Evolutionary conservation across 352 stramenopile genomes (phyloP).

Genomic region (Pythium vanterpoolii): DNA sequence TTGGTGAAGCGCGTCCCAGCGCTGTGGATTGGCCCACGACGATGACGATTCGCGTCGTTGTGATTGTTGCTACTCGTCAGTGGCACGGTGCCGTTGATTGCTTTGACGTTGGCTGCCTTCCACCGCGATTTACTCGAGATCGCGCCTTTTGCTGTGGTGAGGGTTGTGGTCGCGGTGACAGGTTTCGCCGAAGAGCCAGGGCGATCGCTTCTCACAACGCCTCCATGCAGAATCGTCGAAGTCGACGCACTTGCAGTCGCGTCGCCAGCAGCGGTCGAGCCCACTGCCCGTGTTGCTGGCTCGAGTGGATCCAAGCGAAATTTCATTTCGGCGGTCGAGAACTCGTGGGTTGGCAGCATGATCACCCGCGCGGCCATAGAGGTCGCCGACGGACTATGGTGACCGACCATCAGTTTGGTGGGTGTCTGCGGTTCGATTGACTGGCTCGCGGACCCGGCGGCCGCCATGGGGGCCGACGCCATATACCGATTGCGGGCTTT

Average conservation of each 20-base stretch:
- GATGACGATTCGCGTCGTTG: not conserved
- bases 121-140: constrained; percentile 4
- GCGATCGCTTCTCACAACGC: not conserved
- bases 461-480: constrained; percentile 25
- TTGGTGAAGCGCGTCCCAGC: constrained; percentile 2
- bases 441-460: constrained; percentile 14
- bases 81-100: not conserved
- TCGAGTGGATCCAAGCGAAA: constrained; percentile 27
- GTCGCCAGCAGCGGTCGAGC: constrained; percentile 10
- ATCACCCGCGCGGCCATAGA: constrained; percentile 11
- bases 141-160: not conserved
- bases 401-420: not conserved
- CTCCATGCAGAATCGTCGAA: not conserved
- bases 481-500: constrained; percentile 43
- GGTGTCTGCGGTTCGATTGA: not conserved
- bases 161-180: not conserved
- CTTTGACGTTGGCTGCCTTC: constrained; percentile 14
- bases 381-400: not conserved
- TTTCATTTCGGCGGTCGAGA: constrained; percentile 37
- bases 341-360: constrained; percentile 29
- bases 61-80: not conserved
- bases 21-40: constrained; percentile 8
- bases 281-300: not conserved
- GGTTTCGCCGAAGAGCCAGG: constrained; percentile 1
- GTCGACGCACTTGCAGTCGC: too few species aligned